Evolutionary conservation across 345 rosid genomes (phyloP), one percentile per base, ranked within the genome.

Genomic region (Populus simonii): DNA sequence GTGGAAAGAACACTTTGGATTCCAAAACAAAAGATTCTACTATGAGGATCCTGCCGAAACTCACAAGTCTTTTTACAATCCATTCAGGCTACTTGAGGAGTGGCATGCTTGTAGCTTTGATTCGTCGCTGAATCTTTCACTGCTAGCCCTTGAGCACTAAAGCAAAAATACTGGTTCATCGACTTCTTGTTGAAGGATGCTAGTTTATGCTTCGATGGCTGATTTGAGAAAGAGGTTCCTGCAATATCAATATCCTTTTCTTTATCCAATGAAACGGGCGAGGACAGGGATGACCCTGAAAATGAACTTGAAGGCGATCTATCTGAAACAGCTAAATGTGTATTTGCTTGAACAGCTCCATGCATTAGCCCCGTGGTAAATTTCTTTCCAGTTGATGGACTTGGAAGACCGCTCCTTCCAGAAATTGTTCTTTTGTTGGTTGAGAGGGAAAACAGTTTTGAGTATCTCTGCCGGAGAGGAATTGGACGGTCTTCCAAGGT

Each of bases 111-210:
- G 65, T 81, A 80, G 29, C 84, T 86, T 71, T 62, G 85, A 66
- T 80, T 70, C 66, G 80, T 73, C 72, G 65, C 68, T 66, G 74
- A 77, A 73, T 80, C 90, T 39, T 88, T 88, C 66, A 85, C 84
- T 33, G 84, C 91, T 79, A 93, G 66, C 36, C 89, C 91, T 79
- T 85, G 83, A 65, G 93, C 92, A 12, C 96, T 90, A 29, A 91
- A 88, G 84, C 93, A 90, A 66, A 93, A 84, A 43, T 87, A 91
- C 75, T 81, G 90, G 81, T 92, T 90, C 97, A 91, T 86, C 81
- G 89, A 22, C 71, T 74, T 86, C 87, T 78, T 85, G 59, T 90
- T 71, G 8, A 85, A 33, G 9, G 96, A 90, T 41, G 68, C 39
- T 22, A 86, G 89, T 72, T 81, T 88, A 45, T 63, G 85, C 74